Evolutionary conservation across 257 asterid genomes (phyloP).

Genomic region (Nemophila menziesii): DNA sequence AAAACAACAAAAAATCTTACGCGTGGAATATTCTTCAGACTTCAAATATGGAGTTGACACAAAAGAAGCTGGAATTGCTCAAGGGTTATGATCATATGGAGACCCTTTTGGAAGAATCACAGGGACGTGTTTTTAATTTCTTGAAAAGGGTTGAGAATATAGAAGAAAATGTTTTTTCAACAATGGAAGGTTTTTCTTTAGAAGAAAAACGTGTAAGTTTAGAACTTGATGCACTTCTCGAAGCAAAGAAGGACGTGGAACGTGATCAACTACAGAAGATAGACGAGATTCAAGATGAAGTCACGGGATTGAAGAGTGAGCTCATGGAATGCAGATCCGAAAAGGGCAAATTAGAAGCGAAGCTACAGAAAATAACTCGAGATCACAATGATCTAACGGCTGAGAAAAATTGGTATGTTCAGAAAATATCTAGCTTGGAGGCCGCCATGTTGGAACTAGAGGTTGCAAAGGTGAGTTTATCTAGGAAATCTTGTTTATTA

Average conservation of each 20-base stretch:
- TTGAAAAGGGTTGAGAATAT: constrained; percentile 29
- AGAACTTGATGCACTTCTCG: constrained; percentile 38
- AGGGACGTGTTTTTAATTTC: constrained; percentile 28
- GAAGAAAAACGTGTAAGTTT: constrained; percentile 34
- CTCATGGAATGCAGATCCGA: constrained; percentile 28
- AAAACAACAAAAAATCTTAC: constrained; percentile 21
- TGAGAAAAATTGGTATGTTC: constrained; percentile 33
- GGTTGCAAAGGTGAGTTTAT: constrained; percentile 33
- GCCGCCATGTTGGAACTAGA: constrained; percentile 32
- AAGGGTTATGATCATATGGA: constrained; percentile 26
- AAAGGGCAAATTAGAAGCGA: constrained; percentile 40
- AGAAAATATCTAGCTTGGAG: constrained; percentile 31
- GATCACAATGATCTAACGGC: constrained; percentile 41
- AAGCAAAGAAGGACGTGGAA: constrained; percentile 26
- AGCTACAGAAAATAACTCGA: constrained; percentile 21
- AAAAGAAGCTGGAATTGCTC: constrained; percentile 31
- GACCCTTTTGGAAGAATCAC: constrained; percentile 30
- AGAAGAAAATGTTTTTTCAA: constrained; percentile 37
- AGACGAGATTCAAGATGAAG: constrained; percentile 41
- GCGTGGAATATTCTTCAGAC: constrained; percentile 17
- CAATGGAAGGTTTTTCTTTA: constrained; percentile 26
- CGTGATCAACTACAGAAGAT: constrained; percentile 43
- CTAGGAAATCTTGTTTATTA: too few species aligned
- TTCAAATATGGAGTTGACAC: constrained; percentile 28
- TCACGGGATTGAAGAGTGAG: constrained; percentile 30